These are phyloP conservation scores for Salvia hispanica DNA, from an alignment of 257 asterid species.

Conservation along the genomic window DNA sequence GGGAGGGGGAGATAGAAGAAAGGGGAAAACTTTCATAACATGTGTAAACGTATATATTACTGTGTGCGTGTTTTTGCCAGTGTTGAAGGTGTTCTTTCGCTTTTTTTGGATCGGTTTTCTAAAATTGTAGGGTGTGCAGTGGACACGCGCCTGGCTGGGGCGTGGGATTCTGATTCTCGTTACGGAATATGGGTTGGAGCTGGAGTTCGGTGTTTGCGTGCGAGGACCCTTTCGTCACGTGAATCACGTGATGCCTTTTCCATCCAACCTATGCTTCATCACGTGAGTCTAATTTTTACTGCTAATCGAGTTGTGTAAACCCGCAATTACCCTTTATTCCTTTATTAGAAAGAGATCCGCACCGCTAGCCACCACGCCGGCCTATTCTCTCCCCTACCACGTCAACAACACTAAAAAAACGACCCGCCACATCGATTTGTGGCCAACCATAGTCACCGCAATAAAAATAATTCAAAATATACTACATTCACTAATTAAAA, in stretches of 20 bases:
- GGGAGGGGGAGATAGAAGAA: neutral
- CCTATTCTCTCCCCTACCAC: too few species aligned
- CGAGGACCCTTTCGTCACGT: conserved; percentile 28
- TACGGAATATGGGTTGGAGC: neutral
- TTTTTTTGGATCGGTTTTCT: neutral
- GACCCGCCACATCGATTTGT: too few species aligned
- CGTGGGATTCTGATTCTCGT: conserved; percentile 32
- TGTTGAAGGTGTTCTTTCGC: too few species aligned
- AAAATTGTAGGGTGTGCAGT: conserved; percentile 14
- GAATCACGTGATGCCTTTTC: conserved; percentile 34
- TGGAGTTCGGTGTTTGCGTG: conserved; percentile 29
- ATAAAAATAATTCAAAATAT: too few species aligned
- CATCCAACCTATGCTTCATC: conserved; percentile 9
- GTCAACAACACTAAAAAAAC: too few species aligned
- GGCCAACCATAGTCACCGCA: too few species aligned
- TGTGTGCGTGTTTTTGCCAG: conserved; percentile 10
- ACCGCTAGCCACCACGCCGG: too few species aligned
- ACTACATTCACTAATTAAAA: too few species aligned
- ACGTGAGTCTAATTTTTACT: too few species aligned
- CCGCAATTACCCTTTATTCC: too few species aligned
- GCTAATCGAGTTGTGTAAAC: too few species aligned
- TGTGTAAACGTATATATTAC: conserved; percentile 17
- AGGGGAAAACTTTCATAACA: conserved; percentile 6
- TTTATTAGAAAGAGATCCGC: too few species aligned
- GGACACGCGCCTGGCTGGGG: conserved; percentile 30